Evolutionary conservation across 306 rosid genomes (phyloP).

Genomic region (Pyrus pyrifolia): DNA sequence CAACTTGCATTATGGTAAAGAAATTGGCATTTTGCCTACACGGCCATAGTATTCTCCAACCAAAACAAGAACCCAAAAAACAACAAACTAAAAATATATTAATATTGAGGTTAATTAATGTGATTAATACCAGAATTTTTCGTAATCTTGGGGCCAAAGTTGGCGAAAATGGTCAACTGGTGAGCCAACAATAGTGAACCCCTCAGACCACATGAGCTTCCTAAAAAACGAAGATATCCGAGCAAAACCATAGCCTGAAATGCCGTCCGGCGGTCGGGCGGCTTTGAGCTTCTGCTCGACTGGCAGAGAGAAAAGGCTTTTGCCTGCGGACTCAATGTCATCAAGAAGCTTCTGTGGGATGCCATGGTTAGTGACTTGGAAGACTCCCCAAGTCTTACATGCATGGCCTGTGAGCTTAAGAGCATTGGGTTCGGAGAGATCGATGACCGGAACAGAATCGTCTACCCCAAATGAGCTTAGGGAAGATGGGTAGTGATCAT

Average conservation of each 20-base stretch:
- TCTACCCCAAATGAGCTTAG: not conserved
- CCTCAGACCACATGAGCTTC: conserved; percentile 96
- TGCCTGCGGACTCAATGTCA: conserved; percentile 34
- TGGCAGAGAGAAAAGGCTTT: conserved; percentile 59
- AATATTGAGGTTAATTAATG: not conserved
- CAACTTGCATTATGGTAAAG: conserved; percentile 29
- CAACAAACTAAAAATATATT: not conserved
- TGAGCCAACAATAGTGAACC: conserved; percentile 75
- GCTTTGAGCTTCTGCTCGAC: conserved; percentile 57
- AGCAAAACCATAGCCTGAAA: conserved; percentile 73
- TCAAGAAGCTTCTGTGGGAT: conserved; percentile 36
- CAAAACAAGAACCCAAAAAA: not conserved
- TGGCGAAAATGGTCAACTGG: conserved; percentile 64
- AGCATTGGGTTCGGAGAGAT: conserved; percentile 62
- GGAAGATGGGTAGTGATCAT: conserved; percentile 5
- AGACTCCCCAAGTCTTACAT: conserved; percentile 84
- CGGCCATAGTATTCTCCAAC: conserved; percentile 17
- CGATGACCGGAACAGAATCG: conserved; percentile 46
- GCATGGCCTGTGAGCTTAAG: conserved; percentile 48
- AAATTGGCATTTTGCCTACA: not conserved
- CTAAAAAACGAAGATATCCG: conserved; percentile 87
- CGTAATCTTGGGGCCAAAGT: conserved; percentile 81
- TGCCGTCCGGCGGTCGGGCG: conserved; percentile 59
- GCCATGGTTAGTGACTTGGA: conserved; percentile 68
- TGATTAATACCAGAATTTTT: conserved; percentile 47